Evolutionary conservation across 345 rosid genomes (phyloP).

Genomic region (Eucalyptus virginea): DNA sequence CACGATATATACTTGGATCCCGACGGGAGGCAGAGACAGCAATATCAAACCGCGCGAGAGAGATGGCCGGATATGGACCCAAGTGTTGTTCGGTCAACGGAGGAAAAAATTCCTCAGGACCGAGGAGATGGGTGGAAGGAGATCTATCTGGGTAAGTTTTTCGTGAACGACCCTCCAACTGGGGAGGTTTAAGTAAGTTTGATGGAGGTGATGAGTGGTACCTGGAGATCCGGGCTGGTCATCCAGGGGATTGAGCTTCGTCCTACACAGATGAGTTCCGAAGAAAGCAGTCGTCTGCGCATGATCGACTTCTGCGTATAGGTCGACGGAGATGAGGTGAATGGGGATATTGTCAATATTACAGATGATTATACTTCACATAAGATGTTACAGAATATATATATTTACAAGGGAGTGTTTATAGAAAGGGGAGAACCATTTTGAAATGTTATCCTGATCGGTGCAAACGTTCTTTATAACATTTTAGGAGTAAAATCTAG

Average conservation of each 20-base stretch:
- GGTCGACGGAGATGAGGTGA: background rate
- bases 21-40: background rate
- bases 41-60: background rate
- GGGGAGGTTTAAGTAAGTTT: slow-evolving; percentile 33
- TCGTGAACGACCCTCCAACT: slow-evolving; percentile 2
- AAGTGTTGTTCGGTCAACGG: background rate
- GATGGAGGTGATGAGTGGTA: slow-evolving; percentile 19
- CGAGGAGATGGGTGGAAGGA: slow-evolving; percentile 64
- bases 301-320: too few species aligned
- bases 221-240: slow-evolving; percentile 51
- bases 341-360: background rate
- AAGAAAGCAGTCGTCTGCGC: background rate
- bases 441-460: too few species aligned
- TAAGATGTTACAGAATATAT: background rate
- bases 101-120: slow-evolving; percentile 5
- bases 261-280: slow-evolving; percentile 10
- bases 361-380: background rate
- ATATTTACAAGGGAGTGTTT: background rate
- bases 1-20: slow-evolving; percentile 1
- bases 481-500: too few species aligned
- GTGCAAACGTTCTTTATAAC: too few species aligned
- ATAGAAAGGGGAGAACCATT: background rate
- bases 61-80: background rate
- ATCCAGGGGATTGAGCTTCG: slow-evolving; percentile 52
- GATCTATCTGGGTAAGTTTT: slow-evolving; percentile 43